These are phyloP conservation scores for Poterioochromonas sp. DNA, from an alignment of 352 stramenopile genomes.

Conservation along the genomic window DNA sequence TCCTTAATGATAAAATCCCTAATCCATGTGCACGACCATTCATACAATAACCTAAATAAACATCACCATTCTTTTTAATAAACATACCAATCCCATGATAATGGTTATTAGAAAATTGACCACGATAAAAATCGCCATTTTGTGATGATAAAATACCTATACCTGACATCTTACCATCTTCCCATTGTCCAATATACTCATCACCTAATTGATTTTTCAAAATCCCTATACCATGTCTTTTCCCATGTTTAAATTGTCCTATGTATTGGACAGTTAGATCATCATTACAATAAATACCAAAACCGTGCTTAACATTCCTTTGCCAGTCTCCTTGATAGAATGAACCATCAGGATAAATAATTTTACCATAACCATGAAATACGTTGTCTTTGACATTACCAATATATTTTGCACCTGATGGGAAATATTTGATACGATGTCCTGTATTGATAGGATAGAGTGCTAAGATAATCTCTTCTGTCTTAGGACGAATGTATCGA, in stretches of 20 bases:
- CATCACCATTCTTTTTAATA: slow-evolving; percentile 64
- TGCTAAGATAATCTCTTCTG: slow-evolving; percentile 36
- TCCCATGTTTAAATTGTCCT: slow-evolving; percentile 63
- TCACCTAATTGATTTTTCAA: slow-evolving; percentile 63
- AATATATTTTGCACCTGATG: slow-evolving; percentile 31
- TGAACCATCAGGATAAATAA: slow-evolving; percentile 37
- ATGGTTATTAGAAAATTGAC: slow-evolving; percentile 49
- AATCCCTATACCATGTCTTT: slow-evolving; percentile 66
- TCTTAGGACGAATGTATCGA: slow-evolving; percentile 38
- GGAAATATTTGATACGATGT: not conserved
- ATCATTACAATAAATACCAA: slow-evolving; percentile 45
- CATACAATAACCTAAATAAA: slow-evolving; percentile 58
- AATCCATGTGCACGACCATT: slow-evolving; percentile 46
- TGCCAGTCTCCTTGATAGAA: slow-evolving; percentile 71
- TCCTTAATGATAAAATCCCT: slow-evolving; percentile 25
- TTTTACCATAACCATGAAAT: slow-evolving; percentile 43
- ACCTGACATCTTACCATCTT: slow-evolving; percentile 60
- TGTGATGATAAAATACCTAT: slow-evolving; percentile 52
- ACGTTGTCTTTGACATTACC: slow-evolving; percentile 36
- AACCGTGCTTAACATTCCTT: slow-evolving; percentile 61
- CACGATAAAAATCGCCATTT: slow-evolving; percentile 73
- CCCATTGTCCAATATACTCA: slow-evolving; percentile 69
- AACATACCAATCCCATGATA: slow-evolving; percentile 68
- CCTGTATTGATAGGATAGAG: slow-evolving; percentile 35
- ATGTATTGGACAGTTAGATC: slow-evolving; percentile 47